Base-by-base conservation (phyloP, 352 stramenopile species). In the Globisporangium barbulae region DNA sequence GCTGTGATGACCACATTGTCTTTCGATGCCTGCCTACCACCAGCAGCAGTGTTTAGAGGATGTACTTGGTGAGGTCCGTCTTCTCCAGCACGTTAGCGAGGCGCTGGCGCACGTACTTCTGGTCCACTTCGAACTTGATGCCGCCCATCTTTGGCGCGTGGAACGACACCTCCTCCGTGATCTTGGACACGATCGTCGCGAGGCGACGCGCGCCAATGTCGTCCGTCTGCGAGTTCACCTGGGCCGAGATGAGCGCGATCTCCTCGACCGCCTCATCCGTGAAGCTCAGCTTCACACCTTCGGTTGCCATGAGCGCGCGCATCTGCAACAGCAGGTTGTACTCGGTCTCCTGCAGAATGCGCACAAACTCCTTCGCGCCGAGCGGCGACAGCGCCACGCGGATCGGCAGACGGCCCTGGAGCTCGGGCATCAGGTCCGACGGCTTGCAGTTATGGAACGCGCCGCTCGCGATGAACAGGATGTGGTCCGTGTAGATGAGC, bases 101-200 rank as follows among this genome's bases (percentile, higher is more conserved):
- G 50, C 93, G 89, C 64, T 97, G 83, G 61, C 96, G 73, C 37
- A 99, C 96, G 70, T 98, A 96, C 58, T 76, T 81, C 69, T 97
- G 95, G 72, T 97, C 91, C 6, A 99, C 88, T 22, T 83, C 70
- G 41, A 98, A 89, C n/a, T 65, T 76, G 62, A 89, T 71, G 41
- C 81, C 81, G 48, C 77, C 76, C 81, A 95, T 90, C 68, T 98
- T 94, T 5, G 96, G 88, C 7, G 97, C 94, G 64, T 99, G 86
- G 77, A 99, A 99, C 61, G 91, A 98, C 30, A 99, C 96, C 52
- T 98, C 90, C 75, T 99, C 97, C 60, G 98, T 97, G 62, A 99
- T 98, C 62, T 98, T 93, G 75, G 98, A 97, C 69, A 99, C 79
- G 64, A 94, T 89, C 19, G 97, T 99, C 69, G 98, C 96, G 49